Percentiles rank a stretch among this genome's conserved stretches.
Evolutionary conservation across 495 filamentous ascomycete genomes (phyloP).

Genomic region (Daldinia childiae): DNA sequence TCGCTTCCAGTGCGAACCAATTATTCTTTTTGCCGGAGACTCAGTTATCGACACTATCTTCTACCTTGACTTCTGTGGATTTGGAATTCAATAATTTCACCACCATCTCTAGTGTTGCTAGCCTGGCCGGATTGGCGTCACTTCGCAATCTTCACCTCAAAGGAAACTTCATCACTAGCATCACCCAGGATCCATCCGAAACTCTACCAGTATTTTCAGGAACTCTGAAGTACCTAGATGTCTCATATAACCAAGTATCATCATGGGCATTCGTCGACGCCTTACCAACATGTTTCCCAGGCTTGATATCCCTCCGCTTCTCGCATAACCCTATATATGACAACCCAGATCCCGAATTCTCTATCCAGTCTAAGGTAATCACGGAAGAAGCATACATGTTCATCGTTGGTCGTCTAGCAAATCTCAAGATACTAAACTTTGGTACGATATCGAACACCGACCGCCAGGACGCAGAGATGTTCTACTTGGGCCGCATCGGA

Average conservation of each 20-base stretch:
- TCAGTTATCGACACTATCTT: conserved; percentile 57
- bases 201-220: conserved; percentile 43
- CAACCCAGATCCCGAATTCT: conserved; percentile 56
- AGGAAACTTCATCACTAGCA: conserved; percentile 60
- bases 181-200: conserved; percentile 36
- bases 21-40: conserved; percentile 53
- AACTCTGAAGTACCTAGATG: conserved; percentile 71
- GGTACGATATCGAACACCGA: conserved; percentile 75
- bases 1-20: conserved; percentile 62
- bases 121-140: conserved; percentile 64
- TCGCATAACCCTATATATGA: conserved; percentile 85
- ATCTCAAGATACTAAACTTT: conserved; percentile 78
- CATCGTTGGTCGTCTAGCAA: conserved; percentile 77
- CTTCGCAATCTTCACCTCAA: conserved; percentile 71
- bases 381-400: conserved; percentile 87
- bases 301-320: conserved; percentile 75
- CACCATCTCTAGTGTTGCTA: conserved; percentile 64
- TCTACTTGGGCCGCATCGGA: conserved; percentile 84
- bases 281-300: conserved; percentile 72
- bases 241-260: conserved; percentile 80
- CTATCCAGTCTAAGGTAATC: conserved; percentile 47
- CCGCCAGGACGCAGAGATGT: conserved; percentile 86
- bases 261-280: conserved; percentile 76
- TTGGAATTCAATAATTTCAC: conserved; percentile 81
- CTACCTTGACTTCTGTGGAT: conserved; percentile 64